Evolutionary conservation across 2,329 filamentous ascomycete species (phyloP).

Genomic region (Talaromyces sp.): DNA sequence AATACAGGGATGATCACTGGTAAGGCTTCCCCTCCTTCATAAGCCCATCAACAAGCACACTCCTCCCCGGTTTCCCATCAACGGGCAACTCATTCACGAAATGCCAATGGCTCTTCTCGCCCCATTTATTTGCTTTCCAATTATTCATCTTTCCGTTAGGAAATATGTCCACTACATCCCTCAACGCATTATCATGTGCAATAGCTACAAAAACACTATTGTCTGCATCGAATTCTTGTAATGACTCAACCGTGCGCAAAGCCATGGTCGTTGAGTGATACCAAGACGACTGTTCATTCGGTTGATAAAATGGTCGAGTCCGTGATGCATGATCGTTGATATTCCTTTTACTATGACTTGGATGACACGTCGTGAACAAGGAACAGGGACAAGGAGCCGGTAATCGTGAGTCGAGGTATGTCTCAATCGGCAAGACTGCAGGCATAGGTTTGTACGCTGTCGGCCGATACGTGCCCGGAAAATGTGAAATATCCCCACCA

Average conservation of each 20-base stretch:
- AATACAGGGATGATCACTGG: not conserved
- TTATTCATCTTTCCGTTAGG: constrained; percentile 27
- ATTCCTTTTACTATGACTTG: not conserved
- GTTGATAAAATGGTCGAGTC: constrained; percentile 22
- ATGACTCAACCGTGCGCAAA: constrained; percentile 24
- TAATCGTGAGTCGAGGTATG: constrained; percentile 20
- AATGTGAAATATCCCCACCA: constrained; percentile 44
- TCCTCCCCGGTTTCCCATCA: constrained; percentile 11
- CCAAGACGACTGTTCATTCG: constrained; percentile 18
- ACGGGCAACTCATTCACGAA: constrained; percentile 26
- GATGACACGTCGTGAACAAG: constrained; percentile 25
- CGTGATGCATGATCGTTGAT: constrained; percentile 19
- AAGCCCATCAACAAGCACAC: constrained; percentile 8
- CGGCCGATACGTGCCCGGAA: constrained; percentile 33
- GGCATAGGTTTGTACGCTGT: constrained; percentile 28
- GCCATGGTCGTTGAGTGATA: constrained; percentile 24
- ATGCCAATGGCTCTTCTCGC: constrained; percentile 22
- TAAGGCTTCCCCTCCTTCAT: constrained; percentile 11
- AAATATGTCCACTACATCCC: constrained; percentile 24
- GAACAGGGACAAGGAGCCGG: constrained; percentile 24
- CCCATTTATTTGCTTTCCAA: constrained; percentile 30
- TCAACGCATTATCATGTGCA: constrained; percentile 28
- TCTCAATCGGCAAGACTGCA: constrained; percentile 21
- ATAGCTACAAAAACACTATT: constrained; percentile 30
- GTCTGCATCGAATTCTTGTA: constrained; percentile 27